A percentile compares a stretch with the other conserved stretches of the same genome.
Conservation (phyloP, 495 filamentous ascomycete species). For the Tuber melanosporum region DNA sequence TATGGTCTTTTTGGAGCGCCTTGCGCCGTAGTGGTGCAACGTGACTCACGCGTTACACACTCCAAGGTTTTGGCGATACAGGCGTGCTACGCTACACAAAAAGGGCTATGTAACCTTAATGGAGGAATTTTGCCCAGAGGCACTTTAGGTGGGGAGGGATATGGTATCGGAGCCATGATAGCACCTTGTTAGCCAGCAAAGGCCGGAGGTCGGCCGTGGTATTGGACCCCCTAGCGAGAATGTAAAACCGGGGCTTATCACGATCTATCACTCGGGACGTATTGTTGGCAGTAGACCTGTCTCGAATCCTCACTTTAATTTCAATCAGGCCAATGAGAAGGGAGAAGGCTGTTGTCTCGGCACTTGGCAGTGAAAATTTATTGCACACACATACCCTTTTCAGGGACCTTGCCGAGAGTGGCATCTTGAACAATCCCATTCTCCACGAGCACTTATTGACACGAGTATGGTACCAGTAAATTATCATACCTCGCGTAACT, state of each 20-base stretch:
- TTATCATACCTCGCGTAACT: background rate
- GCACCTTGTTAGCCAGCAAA: background rate
- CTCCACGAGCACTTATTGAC: background rate
- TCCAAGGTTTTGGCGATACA: background rate
- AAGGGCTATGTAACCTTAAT: conserved; percentile 2
- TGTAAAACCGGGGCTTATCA: background rate
- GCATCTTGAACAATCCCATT: background rate
- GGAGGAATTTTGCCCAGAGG: background rate
- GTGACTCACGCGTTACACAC: conserved; percentile 6
- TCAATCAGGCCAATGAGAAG: background rate
- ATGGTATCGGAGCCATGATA: background rate
- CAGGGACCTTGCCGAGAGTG: background rate
- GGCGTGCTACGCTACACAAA: background rate
- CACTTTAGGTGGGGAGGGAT: background rate
- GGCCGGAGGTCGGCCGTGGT: background rate
- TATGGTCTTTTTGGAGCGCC: conserved; percentile 3
- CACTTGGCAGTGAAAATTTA: background rate
- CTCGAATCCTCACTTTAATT: background rate
- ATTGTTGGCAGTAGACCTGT: background rate
- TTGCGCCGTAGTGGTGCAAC: background rate
- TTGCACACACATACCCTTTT: background rate
- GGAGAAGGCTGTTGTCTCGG: background rate
- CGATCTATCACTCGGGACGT: background rate
- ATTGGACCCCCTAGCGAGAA: background rate
- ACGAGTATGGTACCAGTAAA: background rate